Evolutionary conservation across 2,329 filamentous ascomycete genomes (phyloP), one percentile per base, ranked within the genome.

Genomic region (Coniochaeta sp.): DNA sequence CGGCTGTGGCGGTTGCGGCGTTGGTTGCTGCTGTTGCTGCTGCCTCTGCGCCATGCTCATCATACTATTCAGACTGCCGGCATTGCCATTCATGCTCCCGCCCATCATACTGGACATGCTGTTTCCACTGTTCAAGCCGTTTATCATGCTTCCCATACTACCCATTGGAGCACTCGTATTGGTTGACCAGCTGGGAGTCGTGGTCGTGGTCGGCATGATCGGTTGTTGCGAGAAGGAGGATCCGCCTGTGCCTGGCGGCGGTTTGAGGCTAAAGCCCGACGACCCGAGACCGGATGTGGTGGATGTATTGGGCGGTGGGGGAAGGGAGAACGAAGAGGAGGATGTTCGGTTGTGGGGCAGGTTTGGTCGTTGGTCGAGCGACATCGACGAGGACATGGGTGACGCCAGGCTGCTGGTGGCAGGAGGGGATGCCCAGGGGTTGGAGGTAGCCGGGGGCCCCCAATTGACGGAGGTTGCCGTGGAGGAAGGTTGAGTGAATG

Each of bases 271-370:
- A 58, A 81, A 81, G 1, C 69, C 64, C 1, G 72, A 68, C 2
- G 68, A 51, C 16, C 50, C 53, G 0, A 53, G 33, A 3, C 50
- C 27, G 2, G 42, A 12, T 3, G 58, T 53, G 6, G 56, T 57
- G 10, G 56, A 60, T 28, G 57, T 60, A 28, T 68, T 61, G 10
- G 81, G 74, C 1, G 81, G 79, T 4, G 81, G 80, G 6, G 81
- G 72, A 14, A 84, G 66, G 1, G 81, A 82, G 61, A 84, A 84
- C 1, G 81, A 82, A 61, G 84, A 84, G 0, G 79, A 77, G 3
- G 76, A 73, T 4, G 63, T 62, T 48, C 61, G 65, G 10, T 67
- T 65, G 31, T 63, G 60, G 22, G 55, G 63, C 52, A 73, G 57
- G 12, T 63, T 53, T 1, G 69, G 71, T 51, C 71, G 67, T 53